Evolutionary conservation across 169 alveolate species (phyloP).

Genomic region (Toxoplasma gondii): DNA sequence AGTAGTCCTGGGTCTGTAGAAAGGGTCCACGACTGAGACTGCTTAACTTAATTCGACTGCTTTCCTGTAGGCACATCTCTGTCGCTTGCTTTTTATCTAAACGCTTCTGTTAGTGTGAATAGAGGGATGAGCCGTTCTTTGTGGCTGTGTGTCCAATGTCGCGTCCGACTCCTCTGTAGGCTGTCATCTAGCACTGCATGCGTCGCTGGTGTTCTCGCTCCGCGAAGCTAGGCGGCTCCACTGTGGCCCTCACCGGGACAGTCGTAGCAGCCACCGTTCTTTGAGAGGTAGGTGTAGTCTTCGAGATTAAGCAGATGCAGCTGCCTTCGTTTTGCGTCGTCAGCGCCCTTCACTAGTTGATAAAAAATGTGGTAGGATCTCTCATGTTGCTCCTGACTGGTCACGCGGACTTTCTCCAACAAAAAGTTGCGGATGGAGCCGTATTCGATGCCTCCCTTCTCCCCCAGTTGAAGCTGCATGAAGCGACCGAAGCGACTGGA

Average conservation of each 20-base stretch:
- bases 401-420: constrained; percentile 97
- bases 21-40: no score
- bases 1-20: no score
- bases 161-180: no score
- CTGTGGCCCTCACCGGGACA: constrained; percentile 29
- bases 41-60: no score
- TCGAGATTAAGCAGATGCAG: constrained; percentile 62
- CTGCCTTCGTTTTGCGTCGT: constrained; percentile 69
- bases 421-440: constrained; percentile 92
- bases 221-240: no score
- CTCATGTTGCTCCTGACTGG: constrained; percentile 87
- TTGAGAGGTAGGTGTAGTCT: neutral
- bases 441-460: constrained; percentile 84
- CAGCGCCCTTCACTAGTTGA: constrained; percentile 92
- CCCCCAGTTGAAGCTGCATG: constrained; percentile 77
- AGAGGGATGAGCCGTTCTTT: no score
- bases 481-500: constrained; percentile 97
- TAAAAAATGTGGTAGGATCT: constrained; percentile 96
- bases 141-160: no score
- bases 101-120: no score
- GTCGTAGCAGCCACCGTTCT: constrained; percentile 39
- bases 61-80: no score
- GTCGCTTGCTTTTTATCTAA: no score
- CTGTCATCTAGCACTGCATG: no score
- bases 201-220: no score